Conservation (phyloP, 2,329 filamentous ascomycete genomes). For the Dactylonectria macrodidyma region DNA sequence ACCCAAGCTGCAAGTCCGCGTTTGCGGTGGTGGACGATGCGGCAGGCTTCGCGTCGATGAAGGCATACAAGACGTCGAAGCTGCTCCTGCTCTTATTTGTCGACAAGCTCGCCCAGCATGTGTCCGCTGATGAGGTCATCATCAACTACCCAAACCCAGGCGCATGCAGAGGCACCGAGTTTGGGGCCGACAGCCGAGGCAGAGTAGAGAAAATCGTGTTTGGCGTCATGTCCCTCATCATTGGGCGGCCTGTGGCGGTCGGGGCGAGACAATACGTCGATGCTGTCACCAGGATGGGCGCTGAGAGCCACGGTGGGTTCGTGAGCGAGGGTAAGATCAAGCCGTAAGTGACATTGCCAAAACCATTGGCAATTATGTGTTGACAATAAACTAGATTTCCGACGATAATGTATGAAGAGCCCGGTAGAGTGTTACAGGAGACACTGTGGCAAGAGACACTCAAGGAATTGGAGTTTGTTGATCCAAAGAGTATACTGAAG, state of each 20-base stretch:
- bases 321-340: slow-evolving; percentile 46
- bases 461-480: slow-evolving; percentile 40
- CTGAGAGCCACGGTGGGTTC: slow-evolving; percentile 45
- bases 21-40: slow-evolving; percentile 40
- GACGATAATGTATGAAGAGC: slow-evolving; percentile 39
- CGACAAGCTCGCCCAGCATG: slow-evolving; percentile 54
- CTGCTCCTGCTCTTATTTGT: slow-evolving; percentile 55
- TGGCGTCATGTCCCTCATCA: slow-evolving; percentile 14
- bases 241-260: slow-evolving; percentile 32
- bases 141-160: slow-evolving; percentile 65
- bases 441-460: slow-evolving; percentile 43
- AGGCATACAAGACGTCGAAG: slow-evolving; percentile 47
- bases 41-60: slow-evolving; percentile 36
- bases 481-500: slow-evolving; percentile 31
- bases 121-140: slow-evolving; percentile 57
- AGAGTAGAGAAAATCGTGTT: slow-evolving; percentile 34
- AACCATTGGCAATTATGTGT: neutral
- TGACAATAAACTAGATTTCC: slow-evolving; percentile 36
- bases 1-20: slow-evolving; percentile 41
- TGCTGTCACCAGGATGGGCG: slow-evolving; percentile 39
- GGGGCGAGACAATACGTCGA: slow-evolving; percentile 45
- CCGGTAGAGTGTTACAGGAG: slow-evolving; percentile 37
- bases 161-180: slow-evolving; percentile 58
- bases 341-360: slow-evolving; percentile 36
- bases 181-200: slow-evolving; percentile 52